Evolutionary conservation across 2,329 filamentous ascomycete genomes (phyloP).

Genomic region (Fusarium sp.): DNA sequence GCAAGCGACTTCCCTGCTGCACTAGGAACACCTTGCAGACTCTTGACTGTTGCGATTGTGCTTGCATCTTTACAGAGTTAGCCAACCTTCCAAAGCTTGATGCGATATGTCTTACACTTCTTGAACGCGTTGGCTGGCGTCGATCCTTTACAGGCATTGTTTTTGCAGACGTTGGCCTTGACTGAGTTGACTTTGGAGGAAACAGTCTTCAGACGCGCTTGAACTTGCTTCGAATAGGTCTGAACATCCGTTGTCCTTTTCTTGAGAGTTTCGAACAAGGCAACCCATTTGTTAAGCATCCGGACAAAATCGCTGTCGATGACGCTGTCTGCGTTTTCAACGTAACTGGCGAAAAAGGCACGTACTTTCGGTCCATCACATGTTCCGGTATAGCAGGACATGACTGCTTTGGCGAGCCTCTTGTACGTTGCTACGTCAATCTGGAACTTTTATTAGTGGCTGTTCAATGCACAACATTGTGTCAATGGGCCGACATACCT

Average conservation of each 20-base stretch:
- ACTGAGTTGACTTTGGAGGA: background rate
- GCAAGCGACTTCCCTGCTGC: background rate
- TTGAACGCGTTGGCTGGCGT: background rate
- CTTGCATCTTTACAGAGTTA: background rate
- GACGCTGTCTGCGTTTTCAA: slow-evolving; percentile 7
- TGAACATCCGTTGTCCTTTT: slow-evolving; percentile 12
- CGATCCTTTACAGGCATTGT: background rate
- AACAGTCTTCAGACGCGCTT: slow-evolving; percentile 6
- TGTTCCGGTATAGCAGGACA: background rate
- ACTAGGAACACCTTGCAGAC: background rate
- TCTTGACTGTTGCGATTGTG: background rate
- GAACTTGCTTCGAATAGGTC: slow-evolving; percentile 1
- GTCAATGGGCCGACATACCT: background rate
- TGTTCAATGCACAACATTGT: background rate
- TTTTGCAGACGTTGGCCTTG: background rate
- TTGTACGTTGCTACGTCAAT: background rate
- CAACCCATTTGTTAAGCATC: slow-evolving; percentile 14
- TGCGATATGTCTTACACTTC: background rate
- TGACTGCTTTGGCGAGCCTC: background rate
- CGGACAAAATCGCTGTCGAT: slow-evolving; percentile 8
- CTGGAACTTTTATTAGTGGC: background rate
- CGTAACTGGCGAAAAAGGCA: background rate
- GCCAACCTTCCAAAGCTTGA: fast-evolving
- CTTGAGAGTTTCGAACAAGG: background rate
- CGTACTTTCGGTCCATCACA: slow-evolving; percentile 2